These are phyloP conservation scores for Cyberlindnera euphorbiae DNA, from an alignment of 805 yeast species.

Conservation along the genomic window DNA sequence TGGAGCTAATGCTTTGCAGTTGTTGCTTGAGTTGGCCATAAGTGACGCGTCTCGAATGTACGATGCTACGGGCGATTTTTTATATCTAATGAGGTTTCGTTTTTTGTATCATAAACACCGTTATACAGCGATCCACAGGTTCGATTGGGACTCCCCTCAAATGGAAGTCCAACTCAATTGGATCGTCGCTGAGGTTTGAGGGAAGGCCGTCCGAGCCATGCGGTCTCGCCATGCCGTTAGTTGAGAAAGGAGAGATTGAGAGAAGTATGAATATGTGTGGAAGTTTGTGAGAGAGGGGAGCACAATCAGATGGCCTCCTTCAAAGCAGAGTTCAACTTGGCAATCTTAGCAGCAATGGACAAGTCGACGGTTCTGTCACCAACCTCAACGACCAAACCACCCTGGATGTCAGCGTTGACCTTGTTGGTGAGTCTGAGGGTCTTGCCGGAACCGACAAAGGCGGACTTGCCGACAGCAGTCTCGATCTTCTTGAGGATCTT, in stretches of 20 bases:
- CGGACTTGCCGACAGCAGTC: slow-evolving; percentile 70
- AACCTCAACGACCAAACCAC: slow-evolving; percentile 93
- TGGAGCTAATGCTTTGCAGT: no score
- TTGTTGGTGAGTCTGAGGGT: slow-evolving; percentile 77
- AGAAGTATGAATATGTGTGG: background rate
- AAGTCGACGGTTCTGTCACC: slow-evolving; percentile 97
- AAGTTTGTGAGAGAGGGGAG: background rate
- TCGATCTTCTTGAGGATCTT: slow-evolving; percentile 75
- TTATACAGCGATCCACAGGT: background rate
- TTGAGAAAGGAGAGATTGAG: no score
- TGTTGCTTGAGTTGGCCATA: no score
- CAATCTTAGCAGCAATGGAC: slow-evolving; percentile 77
- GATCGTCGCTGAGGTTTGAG: no score
- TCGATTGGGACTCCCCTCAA: no score
- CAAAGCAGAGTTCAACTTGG: slow-evolving; percentile 84
- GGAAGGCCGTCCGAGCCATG: no score
- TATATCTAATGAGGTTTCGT: background rate
- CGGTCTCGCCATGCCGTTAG: no score
- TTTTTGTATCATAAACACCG: slow-evolving; percentile 9
- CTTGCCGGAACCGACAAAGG: slow-evolving; percentile 81
- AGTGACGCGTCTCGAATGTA: no score
- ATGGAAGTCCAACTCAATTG: background rate
- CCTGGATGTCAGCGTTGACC: slow-evolving; percentile 86
- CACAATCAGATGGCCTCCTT: slow-evolving; percentile 68
- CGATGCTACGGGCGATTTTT: no score